Evolutionary conservation across 768 basidiomycete genomes (phyloP).

Genomic region (Heimioporus sp.): DNA sequence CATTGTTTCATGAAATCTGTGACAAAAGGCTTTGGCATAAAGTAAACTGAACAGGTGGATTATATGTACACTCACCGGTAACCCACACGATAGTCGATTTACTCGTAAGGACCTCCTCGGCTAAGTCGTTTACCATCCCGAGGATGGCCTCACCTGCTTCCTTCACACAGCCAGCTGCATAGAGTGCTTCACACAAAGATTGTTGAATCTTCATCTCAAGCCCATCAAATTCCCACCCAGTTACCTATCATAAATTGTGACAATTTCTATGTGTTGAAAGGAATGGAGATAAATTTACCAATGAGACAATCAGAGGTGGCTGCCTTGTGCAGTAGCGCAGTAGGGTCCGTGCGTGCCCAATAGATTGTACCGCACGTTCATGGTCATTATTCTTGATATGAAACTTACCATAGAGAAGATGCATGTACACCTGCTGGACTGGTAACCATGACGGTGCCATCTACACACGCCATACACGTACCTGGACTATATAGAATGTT

Average conservation of each 20-base stretch:
- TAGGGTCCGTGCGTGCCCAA: neutral
- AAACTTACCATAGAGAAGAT: slow-evolving; percentile 1
- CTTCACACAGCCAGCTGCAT: no score
- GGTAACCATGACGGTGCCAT: neutral
- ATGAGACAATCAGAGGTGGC: neutral
- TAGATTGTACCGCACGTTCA: slow-evolving; percentile 1
- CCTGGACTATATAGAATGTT: neutral
- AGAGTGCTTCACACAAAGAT: no score
- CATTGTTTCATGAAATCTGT: no score
- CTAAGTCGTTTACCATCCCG: no score
- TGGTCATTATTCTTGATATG: neutral
- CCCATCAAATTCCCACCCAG: slow-evolving; percentile 4
- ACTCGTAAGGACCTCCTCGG: no score
- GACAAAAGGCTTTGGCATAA: no score
- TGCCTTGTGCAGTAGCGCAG: neutral
- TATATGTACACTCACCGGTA: no score
- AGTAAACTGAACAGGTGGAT: no score
- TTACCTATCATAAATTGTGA: neutral
- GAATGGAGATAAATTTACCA: neutral
- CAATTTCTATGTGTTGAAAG: neutral
- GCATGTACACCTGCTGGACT: slow-evolving; percentile 5
- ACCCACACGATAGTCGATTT: neutral
- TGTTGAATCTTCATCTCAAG: no score
- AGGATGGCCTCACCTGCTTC: no score
- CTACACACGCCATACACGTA: neutral